phyloP scores from a whole-genome alignment of 306 rosid genomes.

The Prinsepia uniflora region DNA sequence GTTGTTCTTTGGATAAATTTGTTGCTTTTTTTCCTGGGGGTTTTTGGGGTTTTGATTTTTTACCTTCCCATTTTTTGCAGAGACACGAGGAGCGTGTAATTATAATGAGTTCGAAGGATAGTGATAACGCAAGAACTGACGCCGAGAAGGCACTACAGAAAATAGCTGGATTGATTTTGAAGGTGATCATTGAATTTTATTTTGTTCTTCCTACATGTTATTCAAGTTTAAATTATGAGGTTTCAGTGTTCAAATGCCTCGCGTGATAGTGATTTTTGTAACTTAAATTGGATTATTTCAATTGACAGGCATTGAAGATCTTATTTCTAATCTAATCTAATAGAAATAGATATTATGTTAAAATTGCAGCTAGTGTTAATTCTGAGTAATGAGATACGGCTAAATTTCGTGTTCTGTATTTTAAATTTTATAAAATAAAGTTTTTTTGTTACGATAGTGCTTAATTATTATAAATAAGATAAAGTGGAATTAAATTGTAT shows the following conservation, averaged over 20 bases:
- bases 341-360: background rate
- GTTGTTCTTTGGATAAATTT: conserved; percentile 4
- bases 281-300: background rate
- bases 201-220: background rate
- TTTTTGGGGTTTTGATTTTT: background rate
- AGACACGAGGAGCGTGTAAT: conserved; percentile 93
- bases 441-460: no score
- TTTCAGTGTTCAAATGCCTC: background rate
- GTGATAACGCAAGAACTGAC: conserved; percentile 56
- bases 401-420: background rate
- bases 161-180: conserved; percentile 68
- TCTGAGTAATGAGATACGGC: background rate
- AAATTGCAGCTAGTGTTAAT: background rate
- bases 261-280: background rate
- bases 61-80: conserved; percentile 32
- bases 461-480: no score
- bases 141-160: conserved; percentile 85
- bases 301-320: background rate
- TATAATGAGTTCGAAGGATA: conserved; percentile 77
- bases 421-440: no score
- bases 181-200: conserved; percentile 38
- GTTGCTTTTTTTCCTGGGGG: background rate
- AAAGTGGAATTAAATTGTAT: no score
- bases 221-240: background rate
- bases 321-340: background rate